Evolutionary conservation across 2,329 filamentous ascomycete species (phyloP).

Genomic region (Aspergillus niger): DNA sequence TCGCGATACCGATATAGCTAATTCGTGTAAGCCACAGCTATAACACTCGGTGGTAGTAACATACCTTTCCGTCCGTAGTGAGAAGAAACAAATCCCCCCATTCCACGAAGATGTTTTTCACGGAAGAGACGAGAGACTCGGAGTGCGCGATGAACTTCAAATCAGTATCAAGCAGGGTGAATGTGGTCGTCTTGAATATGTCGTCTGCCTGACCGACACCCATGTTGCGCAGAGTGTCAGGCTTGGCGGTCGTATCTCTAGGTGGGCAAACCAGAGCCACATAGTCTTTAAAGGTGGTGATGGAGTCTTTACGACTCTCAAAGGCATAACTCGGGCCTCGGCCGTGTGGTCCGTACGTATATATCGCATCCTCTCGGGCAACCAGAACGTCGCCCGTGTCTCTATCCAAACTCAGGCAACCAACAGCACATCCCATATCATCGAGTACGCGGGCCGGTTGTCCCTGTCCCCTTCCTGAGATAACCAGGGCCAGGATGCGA

Average conservation of each 20-base stretch:
- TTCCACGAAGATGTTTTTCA: slow-evolving; percentile 77
- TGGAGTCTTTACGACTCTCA: slow-evolving; percentile 82
- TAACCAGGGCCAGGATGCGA: slow-evolving; percentile 80
- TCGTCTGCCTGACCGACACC: slow-evolving; percentile 72
- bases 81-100: slow-evolving; percentile 94
- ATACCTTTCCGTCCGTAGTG: slow-evolving; percentile 85
- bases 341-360: slow-evolving; percentile 84
- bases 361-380: slow-evolving; percentile 92
- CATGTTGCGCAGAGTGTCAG: slow-evolving; percentile 70
- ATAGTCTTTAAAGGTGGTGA: slow-evolving; percentile 81
- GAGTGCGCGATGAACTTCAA: slow-evolving; percentile 87
- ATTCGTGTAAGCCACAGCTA: slow-evolving; percentile 28
- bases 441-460: slow-evolving; percentile 86
- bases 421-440: slow-evolving; percentile 85
- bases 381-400: slow-evolving; percentile 82
- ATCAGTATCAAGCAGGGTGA: slow-evolving; percentile 89
- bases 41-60: slow-evolving; percentile 15
- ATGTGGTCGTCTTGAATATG: slow-evolving; percentile 82
- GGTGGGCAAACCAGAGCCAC: slow-evolving; percentile 83
- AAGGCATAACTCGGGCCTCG: slow-evolving; percentile 87
- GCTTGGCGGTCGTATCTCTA: slow-evolving; percentile 56
- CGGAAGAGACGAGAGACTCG: slow-evolving; percentile 77
- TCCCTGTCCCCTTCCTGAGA: slow-evolving; percentile 85
- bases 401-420: slow-evolving; percentile 88
- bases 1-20: slow-evolving; percentile 87